Evolutionary conservation across 768 basidiomycete genomes (phyloP).

Genomic region (Symmetrospora coprosmae): DNA sequence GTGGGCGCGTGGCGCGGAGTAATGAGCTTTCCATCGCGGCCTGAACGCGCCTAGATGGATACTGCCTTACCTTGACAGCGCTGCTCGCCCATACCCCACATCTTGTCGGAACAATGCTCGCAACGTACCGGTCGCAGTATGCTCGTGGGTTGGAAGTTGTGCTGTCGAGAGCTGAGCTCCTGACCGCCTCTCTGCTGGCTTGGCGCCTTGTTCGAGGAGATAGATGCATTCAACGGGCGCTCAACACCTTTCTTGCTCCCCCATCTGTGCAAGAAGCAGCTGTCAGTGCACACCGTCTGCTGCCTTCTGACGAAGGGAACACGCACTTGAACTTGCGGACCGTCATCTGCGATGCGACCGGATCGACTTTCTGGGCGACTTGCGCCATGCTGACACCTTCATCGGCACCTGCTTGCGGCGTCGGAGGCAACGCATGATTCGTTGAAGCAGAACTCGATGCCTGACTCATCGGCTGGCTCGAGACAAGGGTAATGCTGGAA

Average conservation of each 20-base stretch:
- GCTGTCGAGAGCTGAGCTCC: constrained; percentile 43
- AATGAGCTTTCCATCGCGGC: background rate
- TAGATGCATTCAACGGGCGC: constrained; percentile 7
- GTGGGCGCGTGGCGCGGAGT: background rate
- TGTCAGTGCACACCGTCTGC: background rate
- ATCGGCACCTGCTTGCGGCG: background rate
- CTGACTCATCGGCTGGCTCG: no score
- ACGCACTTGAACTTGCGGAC: constrained; percentile 20
- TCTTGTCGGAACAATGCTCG: constrained; percentile 91
- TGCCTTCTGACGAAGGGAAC: background rate
- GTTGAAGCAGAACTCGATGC: no score
- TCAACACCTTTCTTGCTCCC: constrained; percentile 20
- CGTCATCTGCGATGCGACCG: constrained; percentile 1
- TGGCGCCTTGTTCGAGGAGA: background rate
- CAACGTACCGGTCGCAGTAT: constrained; percentile 78
- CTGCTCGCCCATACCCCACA: constrained; percentile 88
- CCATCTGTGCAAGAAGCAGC: background rate
- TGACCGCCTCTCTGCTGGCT: background rate
- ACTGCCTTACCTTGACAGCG: constrained; percentile 63
- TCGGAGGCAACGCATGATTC: background rate
- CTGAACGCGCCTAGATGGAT: background rate
- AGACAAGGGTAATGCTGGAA: no score
- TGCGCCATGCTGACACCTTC: background rate
- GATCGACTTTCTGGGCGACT: constrained; percentile 18
- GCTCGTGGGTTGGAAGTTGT: constrained; percentile 78